Conservation (phyloP, 805 yeast genomes). For the Sugiyamaella americana region DNA sequence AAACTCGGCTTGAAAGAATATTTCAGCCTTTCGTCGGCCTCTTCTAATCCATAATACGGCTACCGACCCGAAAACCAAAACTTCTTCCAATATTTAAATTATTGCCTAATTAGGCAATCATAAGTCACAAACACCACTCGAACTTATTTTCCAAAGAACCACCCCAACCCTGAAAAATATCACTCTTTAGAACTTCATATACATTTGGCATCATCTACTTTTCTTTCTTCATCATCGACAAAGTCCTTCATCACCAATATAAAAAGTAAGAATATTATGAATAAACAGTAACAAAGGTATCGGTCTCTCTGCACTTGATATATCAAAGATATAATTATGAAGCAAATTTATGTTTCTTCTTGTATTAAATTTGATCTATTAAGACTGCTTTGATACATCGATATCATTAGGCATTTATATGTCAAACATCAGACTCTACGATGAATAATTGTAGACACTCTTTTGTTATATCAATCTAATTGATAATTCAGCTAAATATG, state of each 20-base stretch:
- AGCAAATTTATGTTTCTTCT: not conserved
- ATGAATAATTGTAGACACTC: not conserved
- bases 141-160: not conserved
- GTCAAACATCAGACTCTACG: not conserved
- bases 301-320: conserved; percentile 20
- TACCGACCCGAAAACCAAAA: too few species aligned
- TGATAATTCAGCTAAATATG: too few species aligned
- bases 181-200: not conserved
- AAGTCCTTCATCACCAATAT: not conserved
- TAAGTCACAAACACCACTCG: not conserved
- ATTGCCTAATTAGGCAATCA: not conserved
- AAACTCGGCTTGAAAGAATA: too few species aligned
- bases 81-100: too few species aligned
- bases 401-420: conserved; percentile 2
- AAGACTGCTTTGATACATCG: conserved; percentile 26
- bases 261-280: conserved; percentile 6
- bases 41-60: too few species aligned
- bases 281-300: conserved; percentile 7
- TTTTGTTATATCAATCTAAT: not conserved
- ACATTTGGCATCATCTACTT: not conserved
- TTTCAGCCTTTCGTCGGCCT: too few species aligned
- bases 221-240: conserved; percentile 4
- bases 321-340: conserved; percentile 1
- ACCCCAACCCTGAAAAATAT: too few species aligned
- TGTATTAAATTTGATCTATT: not conserved